Percentiles rank a stretch among this genome's conserved stretches.
phyloP scores from a whole-genome alignment of 495 filamentous ascomycete genomes.

The Sordaria brevicollis region DNA sequence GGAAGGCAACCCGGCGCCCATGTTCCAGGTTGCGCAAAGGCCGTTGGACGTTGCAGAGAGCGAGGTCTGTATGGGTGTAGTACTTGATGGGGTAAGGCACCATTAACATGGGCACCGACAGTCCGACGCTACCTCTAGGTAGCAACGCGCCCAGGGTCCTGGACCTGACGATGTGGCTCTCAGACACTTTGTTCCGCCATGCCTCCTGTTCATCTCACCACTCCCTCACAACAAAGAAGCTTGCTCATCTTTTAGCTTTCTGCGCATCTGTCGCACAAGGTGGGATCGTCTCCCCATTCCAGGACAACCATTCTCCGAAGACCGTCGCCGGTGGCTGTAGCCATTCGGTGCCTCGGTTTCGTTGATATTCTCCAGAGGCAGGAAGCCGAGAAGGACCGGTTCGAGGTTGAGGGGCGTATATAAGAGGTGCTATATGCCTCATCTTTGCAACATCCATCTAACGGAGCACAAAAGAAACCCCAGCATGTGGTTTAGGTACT shows the following conservation, averaged over 20 bases:
- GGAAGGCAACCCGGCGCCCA: not conserved
- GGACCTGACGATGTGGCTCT: not conserved
- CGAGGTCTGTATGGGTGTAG: not conserved
- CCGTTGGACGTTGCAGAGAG: not conserved
- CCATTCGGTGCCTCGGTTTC: not conserved
- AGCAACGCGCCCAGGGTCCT: not conserved
- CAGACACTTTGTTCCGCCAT: not conserved
- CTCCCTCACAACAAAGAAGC: not conserved
- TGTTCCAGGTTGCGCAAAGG: not conserved
- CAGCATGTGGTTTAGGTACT: not conserved
- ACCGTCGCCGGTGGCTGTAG: not conserved
- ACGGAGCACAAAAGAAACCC: not conserved
- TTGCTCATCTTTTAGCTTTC: slow-evolving; percentile 6
- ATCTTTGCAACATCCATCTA: not conserved
- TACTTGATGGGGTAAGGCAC: not conserved
- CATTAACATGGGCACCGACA: not conserved
- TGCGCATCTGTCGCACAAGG: slow-evolving; percentile 6
- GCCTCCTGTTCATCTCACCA: not conserved
- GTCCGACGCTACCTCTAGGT: not conserved
- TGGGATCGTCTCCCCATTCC: not conserved
- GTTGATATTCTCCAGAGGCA: not conserved
- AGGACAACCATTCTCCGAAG: not conserved
- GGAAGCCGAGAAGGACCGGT: not conserved
- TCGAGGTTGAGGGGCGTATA: not conserved
- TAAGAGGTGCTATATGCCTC: not conserved